Percentiles rank a stretch among this genome's conserved stretches.
Conservation (phyloP, 768 basidiomycete species). For the Basidioascus undulatus region DNA sequence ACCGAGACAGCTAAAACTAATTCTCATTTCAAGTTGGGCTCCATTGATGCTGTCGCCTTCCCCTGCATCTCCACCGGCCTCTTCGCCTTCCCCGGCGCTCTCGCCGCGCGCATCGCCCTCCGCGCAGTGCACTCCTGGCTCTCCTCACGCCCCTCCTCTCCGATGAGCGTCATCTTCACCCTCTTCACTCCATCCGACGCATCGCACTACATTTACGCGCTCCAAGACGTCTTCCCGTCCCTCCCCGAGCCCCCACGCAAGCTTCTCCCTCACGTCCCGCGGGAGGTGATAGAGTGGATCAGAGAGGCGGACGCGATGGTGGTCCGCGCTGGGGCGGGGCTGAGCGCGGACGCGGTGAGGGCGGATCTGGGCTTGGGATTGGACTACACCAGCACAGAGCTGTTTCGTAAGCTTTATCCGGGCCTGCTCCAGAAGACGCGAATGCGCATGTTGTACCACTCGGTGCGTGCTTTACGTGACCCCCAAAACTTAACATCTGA, state of each 20-base stretch:
- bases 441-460: neutral
- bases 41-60: constrained; percentile 1
- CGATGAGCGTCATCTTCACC: neutral
- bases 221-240: neutral
- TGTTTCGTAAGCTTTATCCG: constrained; percentile 1
- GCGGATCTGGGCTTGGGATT: neutral
- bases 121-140: neutral
- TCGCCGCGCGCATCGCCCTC: neutral
- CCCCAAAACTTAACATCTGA: too few species aligned
- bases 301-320: neutral
- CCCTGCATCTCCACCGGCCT: constrained; percentile 4
- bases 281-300: neutral
- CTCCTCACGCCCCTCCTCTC: neutral
- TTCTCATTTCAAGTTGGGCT: neutral
- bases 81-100: neutral
- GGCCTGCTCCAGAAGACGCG: neutral
- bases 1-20: too few species aligned
- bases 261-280: neutral
- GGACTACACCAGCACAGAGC: neutral
- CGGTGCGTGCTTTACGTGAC: too few species aligned
- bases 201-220: neutral
- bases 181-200: constrained; percentile 1
- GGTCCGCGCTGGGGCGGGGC: neutral
- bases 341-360: neutral
- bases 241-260: neutral